A percentile compares a stretch with the other conserved stretches of the same genome.
Evolutionary conservation across 768 basidiomycete species (phyloP).

Genomic region (Russula brevipes): DNA sequence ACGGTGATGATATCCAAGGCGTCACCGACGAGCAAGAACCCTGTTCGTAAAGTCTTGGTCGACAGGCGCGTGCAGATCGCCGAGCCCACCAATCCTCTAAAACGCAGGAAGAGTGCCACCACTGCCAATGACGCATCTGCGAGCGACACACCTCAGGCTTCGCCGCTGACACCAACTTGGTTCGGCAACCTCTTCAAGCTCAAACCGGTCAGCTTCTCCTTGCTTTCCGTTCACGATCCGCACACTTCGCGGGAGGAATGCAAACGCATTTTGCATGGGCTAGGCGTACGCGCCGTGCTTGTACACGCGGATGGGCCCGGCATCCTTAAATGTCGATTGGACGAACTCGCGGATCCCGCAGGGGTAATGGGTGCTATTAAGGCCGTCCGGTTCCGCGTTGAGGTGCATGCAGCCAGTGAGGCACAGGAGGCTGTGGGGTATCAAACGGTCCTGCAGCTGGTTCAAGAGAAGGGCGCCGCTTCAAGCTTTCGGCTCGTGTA

Average conservation of each 20-base stretch:
- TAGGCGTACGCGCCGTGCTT: slow-evolving; percentile 65
- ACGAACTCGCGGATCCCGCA: slow-evolving; percentile 56
- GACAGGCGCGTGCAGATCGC: slow-evolving; percentile 48
- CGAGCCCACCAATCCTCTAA: slow-evolving; percentile 37
- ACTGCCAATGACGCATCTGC: slow-evolving; percentile 17
- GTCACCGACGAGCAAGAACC: slow-evolving; percentile 37
- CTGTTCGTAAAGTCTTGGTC: slow-evolving; percentile 25
- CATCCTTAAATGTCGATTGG: slow-evolving; percentile 70
- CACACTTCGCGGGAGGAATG: slow-evolving; percentile 70
- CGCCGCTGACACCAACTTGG: slow-evolving; percentile 57
- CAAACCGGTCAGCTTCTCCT: slow-evolving; percentile 55
- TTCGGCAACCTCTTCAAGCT: slow-evolving; percentile 85
- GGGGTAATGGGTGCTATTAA: slow-evolving; percentile 55
- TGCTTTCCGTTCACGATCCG: slow-evolving; percentile 55
- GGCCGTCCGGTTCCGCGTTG: slow-evolving; percentile 77
- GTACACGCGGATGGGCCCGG: slow-evolving; percentile 59
- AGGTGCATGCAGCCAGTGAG: slow-evolving; percentile 46
- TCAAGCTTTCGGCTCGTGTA: slow-evolving; percentile 77
- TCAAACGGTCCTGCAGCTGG: slow-evolving; percentile 55
- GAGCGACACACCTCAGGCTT: slow-evolving; percentile 39
- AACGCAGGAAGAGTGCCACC: slow-evolving; percentile 35
- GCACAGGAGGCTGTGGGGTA: slow-evolving; percentile 44
- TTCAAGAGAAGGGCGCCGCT: slow-evolving; percentile 83
- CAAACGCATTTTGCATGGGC: slow-evolving; percentile 60
- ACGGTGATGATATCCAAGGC: slow-evolving; percentile 33